Base-by-base conservation (phyloP, 2,329 filamentous ascomycete genomes). In the Paecilomyces fulvus region DNA sequence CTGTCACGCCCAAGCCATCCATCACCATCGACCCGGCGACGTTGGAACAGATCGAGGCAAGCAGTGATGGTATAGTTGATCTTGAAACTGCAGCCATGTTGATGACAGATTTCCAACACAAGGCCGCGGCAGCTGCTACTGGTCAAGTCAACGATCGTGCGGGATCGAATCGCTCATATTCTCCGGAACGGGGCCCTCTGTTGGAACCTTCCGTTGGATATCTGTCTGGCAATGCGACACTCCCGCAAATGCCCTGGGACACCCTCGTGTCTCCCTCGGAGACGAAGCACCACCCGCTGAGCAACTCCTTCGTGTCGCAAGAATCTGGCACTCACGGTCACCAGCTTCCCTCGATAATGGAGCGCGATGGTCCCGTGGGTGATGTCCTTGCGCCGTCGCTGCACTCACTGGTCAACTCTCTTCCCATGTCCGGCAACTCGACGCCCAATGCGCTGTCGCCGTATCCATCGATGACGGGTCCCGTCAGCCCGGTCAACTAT, bases 31-130 rank as follows among this genome's bases (percentile, higher is more conserved):
- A 97, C 70, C 86, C 90, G 52, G 86, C 90, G 49, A 87, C 90
- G 56, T 79, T 96, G 66, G 92, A 96, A 76, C 91, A 96, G 75
- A 91, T 97, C 69, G 91, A 96, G 75, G 89, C 88, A 67, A 89
- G 86, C 76, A 89, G 86, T 72, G 92, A 96, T 73, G 88, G 87
- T 72, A 88, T 92, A 76, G 92, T 96, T 70, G 94, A 96, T 73
- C 88, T 96, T 69, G 92, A 99, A 80, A 91, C 92, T 66, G 94
- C 94, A 65, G 94, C 94, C 65, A 96, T 97, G 90, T 84, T 99
- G 73, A 95, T 99, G 79, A 94, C 92, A 71, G 92, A 97, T 77
- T 88, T 97, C 71, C 92, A 96, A 77, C 91, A 96, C 79, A 96
- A 96, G 80, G 92, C 86, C 67, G 92, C 92, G 75, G 86, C 85